These are phyloP conservation scores for Fennellomyces sp. DNA, from an alignment of 371 early-diverging fungal species.

Conservation along the genomic window DNA sequence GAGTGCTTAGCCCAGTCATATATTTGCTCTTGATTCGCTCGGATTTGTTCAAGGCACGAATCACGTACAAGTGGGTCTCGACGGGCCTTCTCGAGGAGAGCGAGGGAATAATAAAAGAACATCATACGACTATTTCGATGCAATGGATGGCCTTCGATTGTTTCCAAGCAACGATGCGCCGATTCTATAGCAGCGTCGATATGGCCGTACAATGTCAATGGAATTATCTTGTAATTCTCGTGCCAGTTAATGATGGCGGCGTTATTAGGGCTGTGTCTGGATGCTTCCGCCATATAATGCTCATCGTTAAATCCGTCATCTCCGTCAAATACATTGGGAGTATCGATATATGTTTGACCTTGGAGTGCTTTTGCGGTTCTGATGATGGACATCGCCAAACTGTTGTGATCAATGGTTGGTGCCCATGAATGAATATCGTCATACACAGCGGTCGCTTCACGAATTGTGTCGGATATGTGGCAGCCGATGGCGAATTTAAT, in stretches of 20 bases:
- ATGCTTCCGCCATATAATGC: constrained; percentile 36
- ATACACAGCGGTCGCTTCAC: constrained; percentile 25
- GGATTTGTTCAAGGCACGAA: constrained; percentile 21
- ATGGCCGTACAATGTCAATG: constrained; percentile 44
- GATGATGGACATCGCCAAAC: constrained; percentile 41
- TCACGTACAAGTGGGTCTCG: constrained; percentile 7
- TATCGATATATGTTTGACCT: constrained; percentile 32
- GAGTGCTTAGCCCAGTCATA: constrained; percentile 33
- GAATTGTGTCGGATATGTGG: constrained; percentile 17
- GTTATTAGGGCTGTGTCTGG: constrained; percentile 29
- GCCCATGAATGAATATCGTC: constrained; percentile 43
- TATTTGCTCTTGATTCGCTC: constrained; percentile 26
- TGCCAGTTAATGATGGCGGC: constrained; percentile 40
- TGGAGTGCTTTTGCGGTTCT: constrained; percentile 40
- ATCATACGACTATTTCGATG: constrained; percentile 41
- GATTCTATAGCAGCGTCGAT: constrained; percentile 34
- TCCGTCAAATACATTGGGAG: constrained; percentile 36
- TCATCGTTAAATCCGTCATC: constrained; percentile 47
- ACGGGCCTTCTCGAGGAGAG: constrained; percentile 34
- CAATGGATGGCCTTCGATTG: constrained; percentile 37
- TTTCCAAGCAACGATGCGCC: constrained; percentile 27
- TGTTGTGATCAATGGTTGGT: constrained; percentile 34
- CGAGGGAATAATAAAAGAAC: constrained; percentile 29
- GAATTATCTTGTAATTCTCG: constrained; percentile 38
- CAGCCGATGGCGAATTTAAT: too few relatives aligned